Base-by-base conservation (phyloP, 1,284 basidiomycete species). In the Ustilago loliicola region DNA sequence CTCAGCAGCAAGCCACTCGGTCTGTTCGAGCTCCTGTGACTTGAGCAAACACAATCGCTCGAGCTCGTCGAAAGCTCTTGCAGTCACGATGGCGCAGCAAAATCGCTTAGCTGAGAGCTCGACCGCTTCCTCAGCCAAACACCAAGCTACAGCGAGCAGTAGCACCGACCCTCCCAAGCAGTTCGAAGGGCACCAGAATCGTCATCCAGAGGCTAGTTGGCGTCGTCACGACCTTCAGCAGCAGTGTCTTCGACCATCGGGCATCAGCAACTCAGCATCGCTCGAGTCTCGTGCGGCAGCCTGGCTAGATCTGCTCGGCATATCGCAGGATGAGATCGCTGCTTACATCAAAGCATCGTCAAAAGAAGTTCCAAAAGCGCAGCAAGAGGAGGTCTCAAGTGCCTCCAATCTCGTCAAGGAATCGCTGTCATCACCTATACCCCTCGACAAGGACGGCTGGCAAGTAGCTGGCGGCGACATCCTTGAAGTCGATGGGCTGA, bases 371-470 rank as follows among this genome's bases (percentile, higher is more conserved):
- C 1, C 5, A 19, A 40, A 38, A 42, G n/a, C 13, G 3, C 15
- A 27, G 17, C 3, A 15, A 38, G 36, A 7, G 0, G 42, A 45
- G 17, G 19, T n/a, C 6, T 36, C 45, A 5, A 25, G n/a, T 3
- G 30, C 36, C 15, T 34, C 57, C 1, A 21, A 27, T 8, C 29
- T 60, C 25, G 38, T 59, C 15, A 19, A 42, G 5, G 60, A 72
- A 3, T 54, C 42, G 6, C 50, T 52, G 0, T 38, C 32, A 11
- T 53, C 72, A 1, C 40, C 63, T 5, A 58, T 73, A 30, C 67
- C 71, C 1, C 15, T 77, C 42, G 74, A 80, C 47, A 58, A 66
- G 48, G 78, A 80, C 38, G 74, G 78, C 0, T 77, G 78, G 74
- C 78, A 77, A 65, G 59, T 80, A 10, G 67, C 73, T 2, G 21